phyloP scores from a whole-genome alignment of 768 basidiomycete species.

The Scleroderma bovista region DNA sequence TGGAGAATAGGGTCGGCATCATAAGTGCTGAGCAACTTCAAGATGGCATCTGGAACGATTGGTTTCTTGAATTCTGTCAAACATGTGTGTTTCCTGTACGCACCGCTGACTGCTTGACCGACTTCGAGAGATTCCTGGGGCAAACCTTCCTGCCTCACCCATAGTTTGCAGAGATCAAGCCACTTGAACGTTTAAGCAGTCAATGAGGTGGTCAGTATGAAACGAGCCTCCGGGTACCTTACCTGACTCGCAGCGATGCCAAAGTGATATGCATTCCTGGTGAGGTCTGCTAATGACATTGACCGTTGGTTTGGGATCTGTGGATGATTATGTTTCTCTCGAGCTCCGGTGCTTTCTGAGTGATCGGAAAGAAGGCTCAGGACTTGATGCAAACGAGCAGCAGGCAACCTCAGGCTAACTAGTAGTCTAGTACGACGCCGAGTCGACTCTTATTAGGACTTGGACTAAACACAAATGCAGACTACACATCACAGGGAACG shows the following conservation, averaged over 20 bases:
- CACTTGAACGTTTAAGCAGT: constrained; percentile 42
- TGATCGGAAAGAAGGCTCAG: too few species aligned
- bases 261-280: constrained; percentile 68
- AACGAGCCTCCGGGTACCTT: constrained; percentile 14
- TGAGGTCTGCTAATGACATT: constrained; percentile 68
- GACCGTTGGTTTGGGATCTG: neutral
- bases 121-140: constrained; percentile 34
- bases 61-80: constrained; percentile 1
- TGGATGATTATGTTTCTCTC: too few species aligned
- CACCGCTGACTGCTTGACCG: constrained; percentile 61
- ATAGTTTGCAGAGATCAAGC: constrained; percentile 58
- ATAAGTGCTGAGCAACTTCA: constrained; percentile 60
- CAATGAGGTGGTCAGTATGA: neutral
- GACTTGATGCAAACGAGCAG: too few species aligned
- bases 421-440: too few species aligned
- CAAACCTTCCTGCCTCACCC: constrained; percentile 44
- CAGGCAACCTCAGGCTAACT: too few species aligned
- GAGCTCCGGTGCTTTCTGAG: too few species aligned
- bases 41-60: constrained; percentile 52
- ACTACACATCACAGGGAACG: too few species aligned
- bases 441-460: too few species aligned
- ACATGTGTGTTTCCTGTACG: constrained; percentile 3
- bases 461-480: too few species aligned
- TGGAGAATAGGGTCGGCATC: constrained; percentile 67
- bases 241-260: constrained; percentile 64